Evolutionary conservation across 1,284 basidiomycete species (phyloP), one percentile per base, ranked within the genome.

Genomic region (Mycosarcoma mackinlayi): DNA sequence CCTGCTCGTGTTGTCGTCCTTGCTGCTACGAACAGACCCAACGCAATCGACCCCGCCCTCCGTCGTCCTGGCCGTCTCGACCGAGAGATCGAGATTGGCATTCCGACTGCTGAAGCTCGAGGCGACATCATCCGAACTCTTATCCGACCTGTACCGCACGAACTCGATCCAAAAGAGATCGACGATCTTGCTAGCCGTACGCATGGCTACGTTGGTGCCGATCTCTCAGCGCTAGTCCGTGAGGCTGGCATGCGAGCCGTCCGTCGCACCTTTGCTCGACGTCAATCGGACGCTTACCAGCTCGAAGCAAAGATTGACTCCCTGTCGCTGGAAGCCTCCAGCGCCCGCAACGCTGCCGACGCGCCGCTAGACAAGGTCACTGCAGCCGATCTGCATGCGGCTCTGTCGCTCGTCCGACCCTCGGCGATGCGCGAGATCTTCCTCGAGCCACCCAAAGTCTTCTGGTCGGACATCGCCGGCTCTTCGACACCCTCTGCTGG

Each of bases 191-290:
- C 94, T 0, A 85, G 87, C 14, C 88, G 89, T 24, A 94, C 94
- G 1, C 94, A 99, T 75, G 96, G 96, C 0, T 98, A 95, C 79
- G 96, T 98, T 45, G 96, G 96, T 8, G 96, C 96, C 2, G 96
- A 99, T 83, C 86, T 99, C 28, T 89, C 90, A 41, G 92, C 94
- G 0, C 89, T 98, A 41, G 89, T 98, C 23, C 90, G 95, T 21
- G 93, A 97, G 84, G 93, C 94, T 7, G 94, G 94, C 2, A 93
- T 94, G 8, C 83, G 88, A 10, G 92, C 94, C 2, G 95, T 98
- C 79, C 93, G 94, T 76, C 89, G 91, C 3, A 57, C 64, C 1
- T 67, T 67, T 28, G 58, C 73, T 42, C 65, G 54, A 11, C 55
- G 56, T 35, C 47, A 47, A 21, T 27, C 39, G 19, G 23, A 19